Percentiles rank a stretch among this genome's conserved stretches.
Conservation (phyloP, 2,329 filamentous ascomycete genomes). For the Fusarium sp. region DNA sequence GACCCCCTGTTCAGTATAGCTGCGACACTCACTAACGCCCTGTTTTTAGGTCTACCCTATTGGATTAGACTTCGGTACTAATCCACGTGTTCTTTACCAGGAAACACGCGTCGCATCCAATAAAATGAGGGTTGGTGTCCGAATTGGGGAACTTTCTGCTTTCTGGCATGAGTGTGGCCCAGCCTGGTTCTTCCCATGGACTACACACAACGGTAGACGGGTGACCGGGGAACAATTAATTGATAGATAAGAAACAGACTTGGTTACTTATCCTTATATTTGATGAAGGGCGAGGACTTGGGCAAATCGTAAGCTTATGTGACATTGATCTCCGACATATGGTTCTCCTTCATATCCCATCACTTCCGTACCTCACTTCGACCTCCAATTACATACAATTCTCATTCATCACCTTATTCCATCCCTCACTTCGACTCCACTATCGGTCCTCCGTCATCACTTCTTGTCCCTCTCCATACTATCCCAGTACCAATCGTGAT, state of each 20-base stretch:
- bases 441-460: not conserved
- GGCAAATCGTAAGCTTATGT: too few relatives aligned
- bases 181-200: not conserved
- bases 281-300: too few relatives aligned
- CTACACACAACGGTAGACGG: too few relatives aligned
- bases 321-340: not conserved
- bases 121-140: not conserved
- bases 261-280: too few relatives aligned
- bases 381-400: too few relatives aligned
- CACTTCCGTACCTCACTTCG: too few relatives aligned
- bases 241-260: too few relatives aligned
- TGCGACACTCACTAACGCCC: not conserved
- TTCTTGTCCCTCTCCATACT: not conserved
- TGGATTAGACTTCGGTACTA: not conserved
- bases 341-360: not conserved
- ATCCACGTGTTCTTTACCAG: not conserved
- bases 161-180: not conserved
- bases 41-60: accelerated
- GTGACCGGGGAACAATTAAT: too few relatives aligned
- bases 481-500: not conserved
- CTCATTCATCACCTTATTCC: too few relatives aligned
- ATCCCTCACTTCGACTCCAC: not conserved
- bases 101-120: not conserved
- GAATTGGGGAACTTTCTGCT: not conserved
- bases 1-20: not conserved